Conservation (phyloP, 2,329 filamentous ascomycete species). For the Trichophyton mentagrophytes region DNA sequence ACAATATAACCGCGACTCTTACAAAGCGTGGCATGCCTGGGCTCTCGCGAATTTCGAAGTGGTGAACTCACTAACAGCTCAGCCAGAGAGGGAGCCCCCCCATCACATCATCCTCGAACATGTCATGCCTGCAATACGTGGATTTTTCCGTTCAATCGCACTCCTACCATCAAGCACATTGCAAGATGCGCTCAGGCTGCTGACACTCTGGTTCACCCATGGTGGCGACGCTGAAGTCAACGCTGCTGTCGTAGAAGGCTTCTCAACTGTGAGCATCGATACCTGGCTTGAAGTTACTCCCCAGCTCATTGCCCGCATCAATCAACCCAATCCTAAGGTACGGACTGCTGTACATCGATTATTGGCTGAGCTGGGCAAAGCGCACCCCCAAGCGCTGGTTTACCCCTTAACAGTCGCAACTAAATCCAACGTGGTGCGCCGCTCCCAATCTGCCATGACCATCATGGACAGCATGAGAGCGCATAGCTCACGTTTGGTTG, state of each 20-base stretch:
- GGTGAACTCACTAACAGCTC: slow-evolving; percentile 64
- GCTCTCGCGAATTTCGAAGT: slow-evolving; percentile 97
- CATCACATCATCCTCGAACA: slow-evolving; percentile 65
- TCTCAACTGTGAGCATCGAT: slow-evolving; percentile 83
- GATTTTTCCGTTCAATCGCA: slow-evolving; percentile 95
- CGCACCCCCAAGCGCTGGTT: slow-evolving; percentile 89
- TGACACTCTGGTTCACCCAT: slow-evolving; percentile 94
- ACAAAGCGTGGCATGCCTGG: slow-evolving; percentile 99
- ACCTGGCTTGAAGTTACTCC: slow-evolving; percentile 98
- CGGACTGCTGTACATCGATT: slow-evolving; percentile 85
- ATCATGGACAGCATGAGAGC: slow-evolving; percentile 98
- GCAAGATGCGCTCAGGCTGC: slow-evolving; percentile 81
- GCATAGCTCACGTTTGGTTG: slow-evolving; percentile 81
- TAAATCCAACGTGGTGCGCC: slow-evolving; percentile 79
- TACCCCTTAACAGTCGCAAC: slow-evolving; percentile 96
- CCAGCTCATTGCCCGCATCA: slow-evolving; percentile 93
- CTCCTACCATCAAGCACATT: slow-evolving; percentile 83
- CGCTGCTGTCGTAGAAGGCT: slow-evolving; percentile 74
- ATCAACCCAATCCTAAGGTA: slow-evolving; percentile 81
- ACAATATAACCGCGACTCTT: slow-evolving; percentile 86
- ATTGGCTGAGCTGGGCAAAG: slow-evolving; percentile 80
- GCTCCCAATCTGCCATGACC: slow-evolving; percentile 74
- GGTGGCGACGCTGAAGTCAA: slow-evolving; percentile 83
- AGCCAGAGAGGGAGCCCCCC: slow-evolving; percentile 50
- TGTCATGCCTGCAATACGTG: slow-evolving; percentile 85